phyloP scores from a whole-genome alignment of 1,139 yeast species.

The Pneumocystis murina region DNA sequence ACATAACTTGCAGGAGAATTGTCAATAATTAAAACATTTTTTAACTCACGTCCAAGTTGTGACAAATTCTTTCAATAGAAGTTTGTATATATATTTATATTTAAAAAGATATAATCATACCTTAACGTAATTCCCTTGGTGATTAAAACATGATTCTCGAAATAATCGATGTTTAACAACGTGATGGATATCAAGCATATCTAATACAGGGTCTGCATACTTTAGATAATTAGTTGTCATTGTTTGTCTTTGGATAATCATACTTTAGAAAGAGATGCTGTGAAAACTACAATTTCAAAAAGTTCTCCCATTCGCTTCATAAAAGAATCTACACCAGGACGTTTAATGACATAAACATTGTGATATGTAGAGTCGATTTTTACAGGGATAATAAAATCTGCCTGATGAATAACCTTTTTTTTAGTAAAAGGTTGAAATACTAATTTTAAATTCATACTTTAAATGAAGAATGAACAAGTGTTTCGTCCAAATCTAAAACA shows the following conservation, averaged over 20 bases:
- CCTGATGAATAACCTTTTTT: constrained; percentile 51
- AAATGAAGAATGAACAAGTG: constrained; percentile 89
- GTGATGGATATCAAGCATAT: constrained; percentile 60
- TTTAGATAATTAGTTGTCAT: not conserved
- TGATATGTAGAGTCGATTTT: constrained; percentile 82
- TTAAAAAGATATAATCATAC: not conserved
- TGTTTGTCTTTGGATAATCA: not conserved
- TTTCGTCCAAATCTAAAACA: constrained; percentile 85
- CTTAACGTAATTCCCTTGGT: constrained; percentile 74
- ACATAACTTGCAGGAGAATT: constrained; percentile 95
- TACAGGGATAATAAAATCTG: constrained; percentile 89
- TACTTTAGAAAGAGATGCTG: constrained; percentile 75
- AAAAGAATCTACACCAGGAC: constrained; percentile 97
- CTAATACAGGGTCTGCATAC: constrained; percentile 89
- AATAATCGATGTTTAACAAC: constrained; percentile 81
- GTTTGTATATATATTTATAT: not conserved
- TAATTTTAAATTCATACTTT: constrained; percentile 26
- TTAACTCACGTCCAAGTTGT: constrained; percentile 82
- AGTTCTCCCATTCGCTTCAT: constrained; percentile 67
- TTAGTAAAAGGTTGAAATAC: not conserved
- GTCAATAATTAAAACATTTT: constrained; percentile 77
- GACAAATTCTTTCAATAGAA: constrained; percentile 50
- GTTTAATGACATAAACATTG: constrained; percentile 85
- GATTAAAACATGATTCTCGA: constrained; percentile 67
- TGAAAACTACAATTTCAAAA: constrained; percentile 89